These are phyloP conservation scores for Gypsophila paniculata DNA, from an alignment of 179 eudicot genomes.

Conservation along the genomic window DNA sequence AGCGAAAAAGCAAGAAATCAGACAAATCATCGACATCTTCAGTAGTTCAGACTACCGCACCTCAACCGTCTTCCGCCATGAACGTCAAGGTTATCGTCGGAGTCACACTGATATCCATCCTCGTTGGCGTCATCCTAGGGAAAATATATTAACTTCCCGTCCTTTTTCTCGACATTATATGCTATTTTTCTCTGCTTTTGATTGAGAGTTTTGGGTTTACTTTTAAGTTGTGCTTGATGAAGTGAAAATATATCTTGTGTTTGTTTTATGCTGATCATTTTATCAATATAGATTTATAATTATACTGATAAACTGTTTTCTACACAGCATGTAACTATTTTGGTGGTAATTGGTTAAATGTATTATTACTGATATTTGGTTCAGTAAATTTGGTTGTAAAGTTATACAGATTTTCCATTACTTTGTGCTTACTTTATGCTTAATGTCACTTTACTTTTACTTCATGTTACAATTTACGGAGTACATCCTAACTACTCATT, in stretches of 20 bases:
- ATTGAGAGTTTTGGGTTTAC: slow-evolving; percentile 12
- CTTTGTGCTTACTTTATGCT: too few relatives aligned
- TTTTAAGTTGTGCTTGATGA: background rate
- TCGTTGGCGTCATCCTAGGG: slow-evolving; percentile 73
- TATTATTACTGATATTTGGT: background rate
- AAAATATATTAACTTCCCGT: slow-evolving; percentile 50
- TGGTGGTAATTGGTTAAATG: background rate
- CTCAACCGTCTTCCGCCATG: slow-evolving; percentile 43
- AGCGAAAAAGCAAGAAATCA: slow-evolving; percentile 64
- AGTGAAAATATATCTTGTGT: slow-evolving; percentile 1
- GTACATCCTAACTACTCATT: too few relatives aligned
- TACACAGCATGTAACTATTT: background rate
- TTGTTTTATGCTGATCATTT: slow-evolving; percentile 1
- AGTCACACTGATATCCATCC: slow-evolving; percentile 67
- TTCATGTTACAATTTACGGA: too few relatives aligned
- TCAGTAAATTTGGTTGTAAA: background rate
- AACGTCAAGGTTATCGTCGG: slow-evolving; percentile 59
- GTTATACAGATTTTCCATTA: too few relatives aligned
- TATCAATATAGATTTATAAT: background rate
- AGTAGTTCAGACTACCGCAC: slow-evolving; percentile 29
- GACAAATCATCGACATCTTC: slow-evolving; percentile 43
- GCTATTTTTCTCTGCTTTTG: background rate
- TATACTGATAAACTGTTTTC: slow-evolving; percentile 22
- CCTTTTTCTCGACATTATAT: background rate
- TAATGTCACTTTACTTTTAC: too few relatives aligned